A percentile compares a stretch with the other conserved stretches of the same genome.
These are phyloP conservation scores for Pilobolus umbonatus DNA, from an alignment of 192 early-diverging fungal species.

Conservation along the genomic window DNA sequence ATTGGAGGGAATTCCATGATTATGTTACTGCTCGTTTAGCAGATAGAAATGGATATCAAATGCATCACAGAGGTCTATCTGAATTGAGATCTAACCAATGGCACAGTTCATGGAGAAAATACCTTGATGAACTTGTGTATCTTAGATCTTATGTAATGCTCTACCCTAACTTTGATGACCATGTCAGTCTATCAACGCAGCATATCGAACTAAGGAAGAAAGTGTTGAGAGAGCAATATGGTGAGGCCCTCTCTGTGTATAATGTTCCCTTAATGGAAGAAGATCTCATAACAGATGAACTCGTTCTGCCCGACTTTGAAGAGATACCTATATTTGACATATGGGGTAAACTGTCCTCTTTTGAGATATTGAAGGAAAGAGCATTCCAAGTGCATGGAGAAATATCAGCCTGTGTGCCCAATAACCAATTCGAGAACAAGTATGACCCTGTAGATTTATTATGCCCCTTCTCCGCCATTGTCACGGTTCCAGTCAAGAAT, in stretches of 20 bases:
- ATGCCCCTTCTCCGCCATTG: conserved; percentile 32
- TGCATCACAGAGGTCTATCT: conserved; percentile 46
- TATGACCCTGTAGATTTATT: conserved; percentile 36
- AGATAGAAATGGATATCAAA: conserved; percentile 31
- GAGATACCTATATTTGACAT: conserved; percentile 45
- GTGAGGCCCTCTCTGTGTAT: conserved; percentile 24
- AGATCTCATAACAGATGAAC: neutral
- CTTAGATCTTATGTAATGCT: conserved; percentile 55
- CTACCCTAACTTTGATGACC: conserved; percentile 51
- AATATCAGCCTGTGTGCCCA: conserved; percentile 31
- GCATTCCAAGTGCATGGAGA: conserved; percentile 35
- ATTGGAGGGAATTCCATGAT: conserved; percentile 57
- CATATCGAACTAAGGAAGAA: conserved; percentile 43
- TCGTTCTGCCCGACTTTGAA: conserved; percentile 32
- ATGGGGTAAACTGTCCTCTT: conserved; percentile 27
- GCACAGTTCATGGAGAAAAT: conserved; percentile 54
- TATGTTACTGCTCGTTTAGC: conserved; percentile 45
- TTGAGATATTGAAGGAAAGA: conserved; percentile 16
- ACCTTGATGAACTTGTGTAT: conserved; percentile 55
- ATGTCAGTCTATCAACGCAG: conserved; percentile 50
- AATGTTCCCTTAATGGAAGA: conserved; percentile 42
- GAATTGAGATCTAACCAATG: conserved; percentile 45
- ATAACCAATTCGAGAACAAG: neutral
- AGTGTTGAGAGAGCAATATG: conserved; percentile 33
- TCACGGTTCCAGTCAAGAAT: conserved; percentile 11